Evolutionary conservation across 768 basidiomycete species (phyloP).

Genomic region (Tricholoma bakamatsutake): DNA sequence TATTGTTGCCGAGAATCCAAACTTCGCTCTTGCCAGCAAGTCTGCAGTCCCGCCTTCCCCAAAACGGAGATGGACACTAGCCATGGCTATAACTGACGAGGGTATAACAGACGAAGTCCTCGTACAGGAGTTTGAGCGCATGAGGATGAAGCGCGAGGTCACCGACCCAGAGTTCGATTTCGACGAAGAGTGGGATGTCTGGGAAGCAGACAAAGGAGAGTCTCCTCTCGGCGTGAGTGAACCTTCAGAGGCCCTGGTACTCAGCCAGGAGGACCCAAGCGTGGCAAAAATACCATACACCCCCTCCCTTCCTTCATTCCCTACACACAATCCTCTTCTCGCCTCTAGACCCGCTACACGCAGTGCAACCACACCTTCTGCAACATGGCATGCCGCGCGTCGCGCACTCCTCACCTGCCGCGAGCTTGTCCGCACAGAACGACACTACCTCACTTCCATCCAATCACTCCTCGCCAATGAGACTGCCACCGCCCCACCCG

Average conservation of each 20-base stretch:
- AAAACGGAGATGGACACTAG: conserved; percentile 33
- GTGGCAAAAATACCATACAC: conserved; percentile 7
- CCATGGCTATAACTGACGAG: conserved; percentile 45
- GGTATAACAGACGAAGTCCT: conserved; percentile 45
- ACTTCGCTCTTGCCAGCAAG: not conserved
- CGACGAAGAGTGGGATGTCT: conserved; percentile 17
- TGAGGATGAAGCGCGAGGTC: conserved; percentile 20
- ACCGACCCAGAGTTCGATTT: conserved; percentile 5
- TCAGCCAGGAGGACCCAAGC: not conserved
- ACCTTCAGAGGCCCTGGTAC: not conserved
- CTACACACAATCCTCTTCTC: conserved; percentile 3
- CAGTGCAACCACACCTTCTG: conserved; percentile 11
- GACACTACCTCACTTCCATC: conserved; percentile 12
- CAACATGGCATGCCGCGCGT: conserved; percentile 19
- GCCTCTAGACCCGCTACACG: conserved; percentile 16
- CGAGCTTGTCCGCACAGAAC: conserved; percentile 21
- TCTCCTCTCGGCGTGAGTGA: conserved; percentile 6
- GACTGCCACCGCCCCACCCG: conserved; percentile 29
- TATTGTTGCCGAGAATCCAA: not conserved
- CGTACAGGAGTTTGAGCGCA: conserved; percentile 40
- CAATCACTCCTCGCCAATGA: conserved; percentile 12
- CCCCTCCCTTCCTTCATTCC: conserved; percentile 20
- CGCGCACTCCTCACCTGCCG: conserved; percentile 22
- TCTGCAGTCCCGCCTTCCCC: not conserved
- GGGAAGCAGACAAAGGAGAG: not conserved